These are phyloP conservation scores for Hymenoscyphus fraxineus DNA, from an alignment of 2,329 filamentous ascomycete species.

Conservation along the genomic window DNA sequence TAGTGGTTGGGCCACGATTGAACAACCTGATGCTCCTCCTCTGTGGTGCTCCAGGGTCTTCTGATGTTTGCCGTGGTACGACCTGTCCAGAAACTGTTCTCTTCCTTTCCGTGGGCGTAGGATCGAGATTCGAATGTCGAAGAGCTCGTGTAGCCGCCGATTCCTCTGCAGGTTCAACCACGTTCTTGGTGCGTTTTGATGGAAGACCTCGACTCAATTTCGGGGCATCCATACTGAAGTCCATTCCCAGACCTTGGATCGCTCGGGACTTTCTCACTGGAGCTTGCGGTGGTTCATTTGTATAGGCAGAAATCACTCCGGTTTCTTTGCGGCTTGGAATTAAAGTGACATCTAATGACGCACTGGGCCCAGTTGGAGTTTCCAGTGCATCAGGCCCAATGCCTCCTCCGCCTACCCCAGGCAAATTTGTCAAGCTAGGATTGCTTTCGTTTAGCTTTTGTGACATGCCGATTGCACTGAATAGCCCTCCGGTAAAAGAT, in stretches of 20 bases:
- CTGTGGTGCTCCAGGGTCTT: conserved; percentile 61
- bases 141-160: conserved; percentile 27
- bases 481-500: conserved; percentile 31
- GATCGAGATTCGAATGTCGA: conserved; percentile 24
- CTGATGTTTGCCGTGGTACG: conserved; percentile 49
- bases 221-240: conserved; percentile 34
- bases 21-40: conserved; percentile 72
- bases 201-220: conserved; percentile 35
- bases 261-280: conserved; percentile 39
- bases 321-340: conserved; percentile 31
- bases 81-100: conserved; percentile 87
- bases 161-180: conserved; percentile 31
- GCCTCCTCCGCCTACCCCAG: conserved; percentile 30
- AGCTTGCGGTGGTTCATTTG: conserved; percentile 45
- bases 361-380: conserved; percentile 54
- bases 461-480: conserved; percentile 31
- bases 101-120: conserved; percentile 63
- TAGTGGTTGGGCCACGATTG: conserved; percentile 54
- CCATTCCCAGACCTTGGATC: conserved; percentile 33
- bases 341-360: conserved; percentile 36
- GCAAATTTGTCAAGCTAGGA: conserved; percentile 35
- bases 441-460: conserved; percentile 37
- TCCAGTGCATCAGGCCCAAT: conserved; percentile 55
- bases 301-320: conserved; percentile 28
- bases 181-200: conserved; percentile 33